Conservation (phyloP, 805 yeast species). For the Metschnikowia borealis region DNA sequence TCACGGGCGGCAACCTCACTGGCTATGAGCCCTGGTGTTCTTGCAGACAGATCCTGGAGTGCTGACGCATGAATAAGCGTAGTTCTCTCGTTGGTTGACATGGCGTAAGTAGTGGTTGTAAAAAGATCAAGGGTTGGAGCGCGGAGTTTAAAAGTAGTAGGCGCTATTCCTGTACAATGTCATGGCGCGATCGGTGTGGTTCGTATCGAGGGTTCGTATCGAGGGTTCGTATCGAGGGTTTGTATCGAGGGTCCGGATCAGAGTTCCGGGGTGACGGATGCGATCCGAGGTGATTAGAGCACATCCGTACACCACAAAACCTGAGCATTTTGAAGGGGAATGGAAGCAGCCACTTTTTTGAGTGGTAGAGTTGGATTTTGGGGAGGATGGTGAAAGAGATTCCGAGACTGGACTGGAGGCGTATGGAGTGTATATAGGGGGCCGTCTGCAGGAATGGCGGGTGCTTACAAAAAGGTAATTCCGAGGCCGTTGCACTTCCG, state of each 20-base stretch:
- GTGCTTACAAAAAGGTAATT: too few species aligned
- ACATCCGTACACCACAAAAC: background rate
- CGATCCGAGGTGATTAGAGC: background rate
- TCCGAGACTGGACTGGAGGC: too few species aligned
- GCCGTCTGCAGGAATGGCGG: too few species aligned
- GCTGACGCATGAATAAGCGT: background rate
- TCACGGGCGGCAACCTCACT: conserved; percentile 5
- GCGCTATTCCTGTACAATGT: background rate
- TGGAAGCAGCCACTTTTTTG: background rate
- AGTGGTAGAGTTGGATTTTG: too few species aligned
- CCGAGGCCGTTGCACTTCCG: too few species aligned
- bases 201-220: too few species aligned
- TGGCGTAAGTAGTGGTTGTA: background rate
- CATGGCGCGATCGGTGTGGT: too few species aligned
- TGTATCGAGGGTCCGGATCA: too few species aligned
- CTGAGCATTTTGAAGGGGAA: background rate
- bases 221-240: too few species aligned
- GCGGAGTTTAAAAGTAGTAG: background rate
- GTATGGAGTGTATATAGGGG: too few species aligned
- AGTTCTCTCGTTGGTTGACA: background rate
- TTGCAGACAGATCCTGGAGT: conserved; percentile 7
- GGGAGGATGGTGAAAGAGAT: too few species aligned
- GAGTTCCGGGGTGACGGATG: background rate
- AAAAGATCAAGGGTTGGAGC: background rate
- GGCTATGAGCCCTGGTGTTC: conserved; percentile 9